A percentile compares a stretch with the other conserved stretches of the same genome.
Evolutionary conservation across 306 rosid genomes (phyloP).

Genomic region (Oxytropis ochrocephala): DNA sequence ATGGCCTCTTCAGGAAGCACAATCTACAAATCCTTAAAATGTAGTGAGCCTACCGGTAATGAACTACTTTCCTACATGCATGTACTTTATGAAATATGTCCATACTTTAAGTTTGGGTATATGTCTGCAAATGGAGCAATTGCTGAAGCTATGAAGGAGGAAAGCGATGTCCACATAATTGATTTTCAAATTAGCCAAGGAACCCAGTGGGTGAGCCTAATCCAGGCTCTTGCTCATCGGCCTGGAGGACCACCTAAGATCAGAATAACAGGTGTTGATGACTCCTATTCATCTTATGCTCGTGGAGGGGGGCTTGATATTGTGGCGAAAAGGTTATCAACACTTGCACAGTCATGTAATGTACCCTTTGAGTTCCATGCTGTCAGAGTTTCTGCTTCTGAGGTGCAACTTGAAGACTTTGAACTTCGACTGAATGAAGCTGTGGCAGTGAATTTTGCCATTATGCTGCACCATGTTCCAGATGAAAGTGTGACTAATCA

Average conservation of each 20-base stretch:
- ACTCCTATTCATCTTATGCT: slow-evolving; percentile 56
- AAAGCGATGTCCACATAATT: slow-evolving; percentile 67
- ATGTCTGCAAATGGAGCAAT: no score
- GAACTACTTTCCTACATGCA: no score
- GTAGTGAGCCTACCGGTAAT: no score
- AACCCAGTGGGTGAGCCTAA: slow-evolving; percentile 73
- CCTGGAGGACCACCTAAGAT: slow-evolving; percentile 85
- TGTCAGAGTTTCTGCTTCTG: slow-evolving; percentile 41
- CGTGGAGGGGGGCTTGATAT: slow-evolving; percentile 74
- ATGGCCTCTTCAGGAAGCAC: no score
- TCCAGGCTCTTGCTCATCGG: slow-evolving; percentile 74
- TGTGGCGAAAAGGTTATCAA: slow-evolving; percentile 56
- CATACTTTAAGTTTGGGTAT: no score
- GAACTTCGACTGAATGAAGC: slow-evolving; percentile 64
- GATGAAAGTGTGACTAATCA: slow-evolving; percentile 65
- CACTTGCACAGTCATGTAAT: slow-evolving; percentile 57
- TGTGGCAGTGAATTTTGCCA: slow-evolving; percentile 79
- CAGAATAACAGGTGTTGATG: slow-evolving; percentile 72
- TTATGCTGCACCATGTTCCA: slow-evolving; percentile 76
- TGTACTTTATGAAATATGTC: no score
- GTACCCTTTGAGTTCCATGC: slow-evolving; percentile 88
- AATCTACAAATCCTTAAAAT: no score
- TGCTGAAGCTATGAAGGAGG: slow-evolving; percentile 83
- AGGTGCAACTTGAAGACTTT: slow-evolving; percentile 62
- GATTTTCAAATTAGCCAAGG: slow-evolving; percentile 92